Conservation (phyloP, 495 filamentous ascomycete genomes). For the Ascodesmis nigricans region DNA sequence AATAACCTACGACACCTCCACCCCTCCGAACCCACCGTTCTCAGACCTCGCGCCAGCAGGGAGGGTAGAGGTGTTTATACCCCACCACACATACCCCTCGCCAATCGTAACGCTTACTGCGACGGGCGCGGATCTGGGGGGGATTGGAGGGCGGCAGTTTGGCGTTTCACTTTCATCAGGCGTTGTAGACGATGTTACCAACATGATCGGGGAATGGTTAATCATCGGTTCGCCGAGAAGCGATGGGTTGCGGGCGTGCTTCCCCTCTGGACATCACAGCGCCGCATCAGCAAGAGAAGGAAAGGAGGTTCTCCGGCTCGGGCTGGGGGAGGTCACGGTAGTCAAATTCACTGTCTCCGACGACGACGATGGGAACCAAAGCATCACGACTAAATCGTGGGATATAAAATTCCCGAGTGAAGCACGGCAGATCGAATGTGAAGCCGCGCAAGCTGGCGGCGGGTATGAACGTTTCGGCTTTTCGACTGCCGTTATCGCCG, state of each 20-base stretch:
- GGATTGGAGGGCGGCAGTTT: conserved; percentile 14
- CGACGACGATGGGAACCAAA: background rate
- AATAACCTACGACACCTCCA: conserved; percentile 9
- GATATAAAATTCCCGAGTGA: background rate
- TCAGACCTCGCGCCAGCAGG: conserved; percentile 4
- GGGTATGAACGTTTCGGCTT: conserved; percentile 12
- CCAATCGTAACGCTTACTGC: conserved; percentile 6
- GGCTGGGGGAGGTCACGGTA: conserved; percentile 13
- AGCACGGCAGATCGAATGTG: too few relatives aligned
- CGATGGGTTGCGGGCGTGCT: conserved; percentile 6
- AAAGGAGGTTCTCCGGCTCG: conserved; percentile 5
- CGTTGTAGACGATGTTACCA: conserved; percentile 6
- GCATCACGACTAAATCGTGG: background rate
- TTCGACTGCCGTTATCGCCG: background rate
- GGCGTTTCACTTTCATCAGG: conserved; percentile 13
- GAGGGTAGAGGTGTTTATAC: conserved; percentile 11
- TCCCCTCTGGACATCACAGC: background rate
- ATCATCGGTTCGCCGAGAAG: conserved; percentile 6
- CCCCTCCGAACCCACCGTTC: conserved; percentile 12
- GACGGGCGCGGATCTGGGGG: conserved; percentile 14
- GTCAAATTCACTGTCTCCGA: conserved; percentile 2
- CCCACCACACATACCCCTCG: conserved; percentile 1
- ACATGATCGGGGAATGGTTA: conserved; percentile 8
- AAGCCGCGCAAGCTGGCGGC: too few relatives aligned
- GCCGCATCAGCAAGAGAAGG: conserved; percentile 2